Evolutionary conservation across 2,329 filamentous ascomycete genomes (phyloP), one percentile per base, ranked within the genome.

Genomic region (Monilinia aucupariae): DNA sequence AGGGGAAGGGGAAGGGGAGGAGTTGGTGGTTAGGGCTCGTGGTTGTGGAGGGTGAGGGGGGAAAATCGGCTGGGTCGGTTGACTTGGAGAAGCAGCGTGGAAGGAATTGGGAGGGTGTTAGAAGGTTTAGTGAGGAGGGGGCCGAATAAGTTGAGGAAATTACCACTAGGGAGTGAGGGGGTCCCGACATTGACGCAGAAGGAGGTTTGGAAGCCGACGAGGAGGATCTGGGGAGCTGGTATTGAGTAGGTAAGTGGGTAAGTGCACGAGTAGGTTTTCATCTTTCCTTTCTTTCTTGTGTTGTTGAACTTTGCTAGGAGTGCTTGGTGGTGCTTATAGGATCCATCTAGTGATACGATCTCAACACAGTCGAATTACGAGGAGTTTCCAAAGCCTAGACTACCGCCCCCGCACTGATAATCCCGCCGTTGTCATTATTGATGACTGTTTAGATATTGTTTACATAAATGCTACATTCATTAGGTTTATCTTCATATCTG

Each of bases 211-310:
- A 54, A 22, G 2, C 34, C 25, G 0, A 27, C 41, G 52, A 27
- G 12, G 6, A 54, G 52, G 52, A 41, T 54, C 30, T 41, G 7
- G 22, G 52, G 52, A 2, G 41, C 41, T 54, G 34, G 25, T 13
- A 54, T 54, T n/a, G 52, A 54, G 52, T 54, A 54, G 10, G 22
- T 48, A 48, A n/a, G n/a, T n/a, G n/a, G n/a, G n/a, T n/a, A n/a
- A n/a, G n/a, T n/a, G n/a, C n/a, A n/a, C n/a, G n/a, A 37, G 37
- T 54, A 37, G 15, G 37, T 43, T 12, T 54, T 54, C 27, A 7
- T 12, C 27, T 43, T 43, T 27, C 34, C 10, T 22, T 50, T 20
- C 0, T 3, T 43, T 41, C 9, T 13, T 9, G 34, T n/a, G n/a
- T n/a, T n/a, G n/a, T 30, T 30, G 37, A 39, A 15, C 3, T 48